Evolutionary conservation across 164 flowering plant genomes (phyloP).

Genomic region (Vitis labrusca): DNA sequence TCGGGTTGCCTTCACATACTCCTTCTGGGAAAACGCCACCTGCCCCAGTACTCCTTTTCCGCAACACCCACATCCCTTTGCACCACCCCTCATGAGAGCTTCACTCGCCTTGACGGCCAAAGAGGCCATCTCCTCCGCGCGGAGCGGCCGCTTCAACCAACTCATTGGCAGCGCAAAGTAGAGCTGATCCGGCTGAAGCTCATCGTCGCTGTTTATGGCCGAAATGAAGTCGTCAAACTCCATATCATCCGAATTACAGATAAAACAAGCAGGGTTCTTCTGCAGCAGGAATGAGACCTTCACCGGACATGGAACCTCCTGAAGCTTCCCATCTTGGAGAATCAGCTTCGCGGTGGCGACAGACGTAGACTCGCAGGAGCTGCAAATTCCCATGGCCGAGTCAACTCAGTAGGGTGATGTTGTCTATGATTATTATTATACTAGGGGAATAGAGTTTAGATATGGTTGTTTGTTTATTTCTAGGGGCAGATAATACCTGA

Average conservation of each 20-base stretch:
- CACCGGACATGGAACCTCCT: slow-evolving; percentile 52
- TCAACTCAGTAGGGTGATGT: too few species aligned
- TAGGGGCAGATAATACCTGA: too few species aligned
- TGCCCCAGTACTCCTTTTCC: background rate
- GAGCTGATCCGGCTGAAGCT: slow-evolving; percentile 51
- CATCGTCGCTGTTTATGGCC: slow-evolving; percentile 48
- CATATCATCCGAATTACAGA: slow-evolving; percentile 74
- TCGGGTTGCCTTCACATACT: background rate
- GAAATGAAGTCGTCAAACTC: slow-evolving; percentile 48
- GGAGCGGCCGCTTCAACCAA: slow-evolving; percentile 31
- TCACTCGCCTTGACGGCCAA: slow-evolving; percentile 65
- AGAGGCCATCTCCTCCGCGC: slow-evolving; percentile 61
- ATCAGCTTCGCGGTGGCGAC: slow-evolving; percentile 52
- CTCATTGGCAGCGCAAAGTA: slow-evolving; percentile 55
- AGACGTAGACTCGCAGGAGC: slow-evolving; percentile 41
- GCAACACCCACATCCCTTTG: background rate
- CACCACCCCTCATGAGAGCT: slow-evolving; percentile 8
- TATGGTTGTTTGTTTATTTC: too few species aligned
- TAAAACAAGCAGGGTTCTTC: slow-evolving; percentile 38
- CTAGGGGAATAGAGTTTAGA: too few species aligned
- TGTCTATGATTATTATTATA: too few species aligned
- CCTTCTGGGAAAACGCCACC: background rate
- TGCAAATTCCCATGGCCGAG: slow-evolving; percentile 14
- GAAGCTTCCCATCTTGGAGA: slow-evolving; percentile 49
- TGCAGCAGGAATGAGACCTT: slow-evolving; percentile 46